Percentiles rank a stretch among this genome's conserved stretches.
These are phyloP conservation scores for Berkeleyomyces rouxiae DNA, from an alignment of 2,329 filamentous ascomycete species.

Conservation along the genomic window DNA sequence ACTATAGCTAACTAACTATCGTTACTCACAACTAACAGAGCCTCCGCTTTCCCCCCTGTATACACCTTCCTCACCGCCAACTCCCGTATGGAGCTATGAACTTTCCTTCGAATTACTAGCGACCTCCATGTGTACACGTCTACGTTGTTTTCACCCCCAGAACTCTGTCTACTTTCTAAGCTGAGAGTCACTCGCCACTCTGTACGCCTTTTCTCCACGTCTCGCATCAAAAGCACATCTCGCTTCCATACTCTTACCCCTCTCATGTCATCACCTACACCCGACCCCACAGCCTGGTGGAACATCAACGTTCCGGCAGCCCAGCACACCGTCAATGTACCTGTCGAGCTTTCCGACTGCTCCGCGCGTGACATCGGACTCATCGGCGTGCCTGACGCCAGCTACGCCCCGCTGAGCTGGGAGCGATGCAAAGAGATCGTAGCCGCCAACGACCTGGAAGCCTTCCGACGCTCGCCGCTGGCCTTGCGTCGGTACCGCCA, in stretches of 20 bases:
- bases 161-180: no score
- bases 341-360: constrained; percentile 48
- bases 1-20: neutral
- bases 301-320: constrained; percentile 56
- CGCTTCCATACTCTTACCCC: neutral
- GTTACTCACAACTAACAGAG: neutral
- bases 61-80: neutral
- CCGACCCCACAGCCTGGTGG: constrained; percentile 47
- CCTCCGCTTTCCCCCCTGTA: neutral
- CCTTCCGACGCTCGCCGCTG: constrained; percentile 60
- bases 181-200: no score
- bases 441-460: constrained; percentile 48
- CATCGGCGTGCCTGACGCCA: constrained; percentile 51
- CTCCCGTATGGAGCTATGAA: no score
- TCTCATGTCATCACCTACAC: neutral
- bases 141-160: no score
- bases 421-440: constrained; percentile 47
- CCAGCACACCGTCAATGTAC: constrained; percentile 50
- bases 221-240: neutral
- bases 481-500: constrained; percentile 63
- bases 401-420: constrained; percentile 53
- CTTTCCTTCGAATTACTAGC: no score
- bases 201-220: no score
- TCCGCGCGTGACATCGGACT: constrained; percentile 52
- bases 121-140: no score